Conservation (phyloP, 176 grass and related monocot genomes). For the Juncus effusus region DNA sequence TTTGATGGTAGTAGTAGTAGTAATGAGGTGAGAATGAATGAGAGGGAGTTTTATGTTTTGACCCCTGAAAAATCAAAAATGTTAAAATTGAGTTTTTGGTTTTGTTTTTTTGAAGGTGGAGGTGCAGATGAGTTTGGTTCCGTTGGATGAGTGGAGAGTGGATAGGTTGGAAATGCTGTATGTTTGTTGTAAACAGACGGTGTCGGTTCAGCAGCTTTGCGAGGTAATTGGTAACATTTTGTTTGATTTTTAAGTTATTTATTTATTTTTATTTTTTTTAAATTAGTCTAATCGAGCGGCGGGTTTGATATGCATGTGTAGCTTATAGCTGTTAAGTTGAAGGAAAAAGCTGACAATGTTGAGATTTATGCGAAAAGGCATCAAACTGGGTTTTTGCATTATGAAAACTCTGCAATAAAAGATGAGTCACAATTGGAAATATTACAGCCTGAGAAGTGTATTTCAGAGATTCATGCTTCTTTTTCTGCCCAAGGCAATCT, state of each 20-base stretch:
- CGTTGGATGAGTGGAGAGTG: slow-evolving; percentile 45
- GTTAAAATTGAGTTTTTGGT: slow-evolving; percentile 6
- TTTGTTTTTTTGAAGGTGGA: slow-evolving; percentile 44
- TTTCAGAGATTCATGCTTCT: slow-evolving; percentile 43
- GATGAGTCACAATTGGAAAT: slow-evolving; percentile 14
- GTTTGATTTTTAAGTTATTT: too few relatives aligned
- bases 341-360: slow-evolving; percentile 50
- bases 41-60: neutral
- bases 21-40: slow-evolving; percentile 39
- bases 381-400: slow-evolving; percentile 21
- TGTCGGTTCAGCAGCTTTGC: slow-evolving; percentile 56
- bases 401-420: slow-evolving; percentile 14
- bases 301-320: slow-evolving; percentile 23
- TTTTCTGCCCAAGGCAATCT: slow-evolving; percentile 44
- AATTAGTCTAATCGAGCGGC: too few relatives aligned
- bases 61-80: neutral
- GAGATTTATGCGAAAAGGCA: slow-evolving; percentile 51
- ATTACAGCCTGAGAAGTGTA: slow-evolving; percentile 36
- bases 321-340: slow-evolving; percentile 62
- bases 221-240: slow-evolving; percentile 30
- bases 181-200: slow-evolving; percentile 57
- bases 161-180: slow-evolving; percentile 54
- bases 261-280: too few relatives aligned
- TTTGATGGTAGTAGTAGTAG: slow-evolving; percentile 47
- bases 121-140: slow-evolving; percentile 58